A percentile compares a stretch with the other conserved stretches of the same genome.
phyloP scores from a whole-genome alignment of 2,329 filamentous ascomycete genomes.

The Lasiodiplodia theobromae region DNA sequence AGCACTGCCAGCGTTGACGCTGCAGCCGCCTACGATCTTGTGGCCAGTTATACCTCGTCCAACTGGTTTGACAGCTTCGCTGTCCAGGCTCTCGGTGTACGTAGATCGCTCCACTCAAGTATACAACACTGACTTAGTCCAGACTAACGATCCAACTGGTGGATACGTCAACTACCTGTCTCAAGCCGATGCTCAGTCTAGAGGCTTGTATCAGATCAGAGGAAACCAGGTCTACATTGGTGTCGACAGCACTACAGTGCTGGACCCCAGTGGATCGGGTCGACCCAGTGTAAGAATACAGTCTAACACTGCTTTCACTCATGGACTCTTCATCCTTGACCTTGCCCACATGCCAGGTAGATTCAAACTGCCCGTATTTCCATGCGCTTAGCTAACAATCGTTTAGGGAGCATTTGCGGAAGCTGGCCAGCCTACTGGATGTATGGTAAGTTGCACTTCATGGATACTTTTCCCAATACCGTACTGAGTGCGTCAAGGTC shows the following conservation, averaged over 20 bases:
- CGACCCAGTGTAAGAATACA: conserved; percentile 47
- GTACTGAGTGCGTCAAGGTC: conserved; percentile 41
- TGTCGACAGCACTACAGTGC: conserved; percentile 42
- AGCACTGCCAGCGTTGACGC: neutral
- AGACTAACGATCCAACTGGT: conserved; percentile 47
- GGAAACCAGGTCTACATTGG: conserved; percentile 49
- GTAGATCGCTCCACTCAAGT: conserved; percentile 31
- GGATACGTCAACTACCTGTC: conserved; percentile 49
- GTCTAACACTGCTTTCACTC: conserved; percentile 46
- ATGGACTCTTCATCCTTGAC: conserved; percentile 48
- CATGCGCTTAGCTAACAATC: neutral
- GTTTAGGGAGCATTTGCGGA: conserved; percentile 39
- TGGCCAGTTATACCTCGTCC: conserved; percentile 46
- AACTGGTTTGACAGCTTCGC: conserved; percentile 49
- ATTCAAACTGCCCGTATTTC: conserved; percentile 3
- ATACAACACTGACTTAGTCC: neutral
- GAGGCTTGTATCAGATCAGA: conserved; percentile 43
- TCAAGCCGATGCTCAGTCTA: conserved; percentile 40
- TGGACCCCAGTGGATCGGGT: conserved; percentile 44
- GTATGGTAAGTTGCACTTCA: neutral
- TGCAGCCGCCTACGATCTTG: conserved; percentile 39
- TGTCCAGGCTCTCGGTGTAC: conserved; percentile 37
- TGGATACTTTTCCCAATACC: neutral
- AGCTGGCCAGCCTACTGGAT: conserved; percentile 49
- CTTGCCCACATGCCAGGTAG: conserved; percentile 49